These are phyloP conservation scores for Xylaria multiplex DNA, from an alignment of 2,329 filamentous ascomycete species.

Conservation along the genomic window DNA sequence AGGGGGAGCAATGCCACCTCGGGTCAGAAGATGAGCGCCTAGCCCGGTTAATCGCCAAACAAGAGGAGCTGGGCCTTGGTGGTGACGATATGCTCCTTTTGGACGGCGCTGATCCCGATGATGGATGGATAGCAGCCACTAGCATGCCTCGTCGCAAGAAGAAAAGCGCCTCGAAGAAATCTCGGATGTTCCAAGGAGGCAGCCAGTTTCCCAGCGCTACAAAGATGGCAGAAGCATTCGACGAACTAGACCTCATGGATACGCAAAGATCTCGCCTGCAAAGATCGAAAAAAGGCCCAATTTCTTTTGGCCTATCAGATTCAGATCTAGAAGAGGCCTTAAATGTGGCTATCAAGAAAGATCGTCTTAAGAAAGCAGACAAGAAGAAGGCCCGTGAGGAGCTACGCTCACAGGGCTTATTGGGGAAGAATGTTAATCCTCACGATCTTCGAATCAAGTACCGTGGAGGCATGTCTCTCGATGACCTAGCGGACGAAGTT, in stretches of 20 bases:
- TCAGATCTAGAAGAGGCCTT: conserved; percentile 72
- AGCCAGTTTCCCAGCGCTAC: conserved; percentile 54
- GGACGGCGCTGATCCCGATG: conserved; percentile 56
- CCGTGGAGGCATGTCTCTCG: conserved; percentile 73
- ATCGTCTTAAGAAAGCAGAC: conserved; percentile 75
- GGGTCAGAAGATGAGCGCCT: conserved; percentile 68
- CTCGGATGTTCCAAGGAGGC: conserved; percentile 43
- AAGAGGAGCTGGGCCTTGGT: conserved; percentile 71
- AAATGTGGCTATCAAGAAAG: conserved; percentile 70
- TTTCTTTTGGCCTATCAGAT: conserved; percentile 69
- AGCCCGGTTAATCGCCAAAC: conserved; percentile 68
- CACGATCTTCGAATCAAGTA: conserved; percentile 77
- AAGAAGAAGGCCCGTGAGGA: conserved; percentile 77
- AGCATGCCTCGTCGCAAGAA: conserved; percentile 44
- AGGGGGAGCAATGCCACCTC: conserved; percentile 45
- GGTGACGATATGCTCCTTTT: conserved; percentile 68
- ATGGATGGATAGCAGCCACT: conserved; percentile 46
- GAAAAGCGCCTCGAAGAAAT: conserved; percentile 43
- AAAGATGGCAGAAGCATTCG: conserved; percentile 61
- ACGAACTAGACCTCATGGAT: conserved; percentile 87
- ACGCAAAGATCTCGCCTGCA: conserved; percentile 76
- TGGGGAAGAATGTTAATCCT: conserved; percentile 67
- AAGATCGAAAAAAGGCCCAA: conserved; percentile 70
- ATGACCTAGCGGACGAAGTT: conserved; percentile 78
- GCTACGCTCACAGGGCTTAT: conserved; percentile 71